phyloP scores from a whole-genome alignment of 441 rosid species.

The Manihot esculenta region DNA sequence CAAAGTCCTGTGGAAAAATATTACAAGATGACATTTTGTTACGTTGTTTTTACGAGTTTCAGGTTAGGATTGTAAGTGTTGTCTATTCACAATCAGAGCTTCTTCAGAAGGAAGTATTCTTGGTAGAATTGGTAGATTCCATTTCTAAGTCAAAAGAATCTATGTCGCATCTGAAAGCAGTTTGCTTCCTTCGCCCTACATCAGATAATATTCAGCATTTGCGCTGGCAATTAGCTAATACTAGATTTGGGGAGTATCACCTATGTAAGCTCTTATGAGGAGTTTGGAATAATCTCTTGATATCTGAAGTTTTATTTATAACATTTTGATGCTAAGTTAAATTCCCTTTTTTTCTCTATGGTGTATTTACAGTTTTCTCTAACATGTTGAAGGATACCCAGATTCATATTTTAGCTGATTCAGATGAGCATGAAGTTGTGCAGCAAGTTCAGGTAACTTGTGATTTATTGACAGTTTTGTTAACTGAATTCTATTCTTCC shows the following conservation, averaged over 20 bases:
- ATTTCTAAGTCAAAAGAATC: constrained; percentile 76
- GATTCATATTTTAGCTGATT: constrained; percentile 93
- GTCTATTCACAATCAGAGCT: constrained; percentile 95
- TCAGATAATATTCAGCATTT: constrained; percentile 81
- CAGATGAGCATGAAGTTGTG: constrained; percentile 91
- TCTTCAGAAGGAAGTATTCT: constrained; percentile 89
- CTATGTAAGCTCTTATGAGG: constrained; percentile 51
- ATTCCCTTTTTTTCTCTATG: constrained; percentile 1
- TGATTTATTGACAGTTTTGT: constrained; percentile 1
- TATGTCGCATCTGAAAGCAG: constrained; percentile 92
- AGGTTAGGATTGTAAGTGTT: constrained; percentile 90
- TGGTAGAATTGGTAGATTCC: constrained; percentile 89
- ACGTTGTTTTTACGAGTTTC: constrained; percentile 16
- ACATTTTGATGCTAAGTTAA: constrained; percentile 5
- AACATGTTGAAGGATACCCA: constrained; percentile 94
- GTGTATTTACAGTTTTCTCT: constrained; percentile 72
- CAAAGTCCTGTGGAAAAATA: background rate
- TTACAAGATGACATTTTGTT: background rate
- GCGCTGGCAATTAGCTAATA: constrained; percentile 72
- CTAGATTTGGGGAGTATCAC: constrained; percentile 92
- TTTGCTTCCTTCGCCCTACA: constrained; percentile 80
- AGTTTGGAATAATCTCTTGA: constrained; percentile 17
- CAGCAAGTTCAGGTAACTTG: constrained; percentile 85
- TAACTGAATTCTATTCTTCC: background rate
- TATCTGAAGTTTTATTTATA: constrained; percentile 5